Percentiles rank a stretch among this genome's conserved stretches.
Conservation (phyloP, 2,329 filamentous ascomycete species). For the Drechslera avenae region DNA sequence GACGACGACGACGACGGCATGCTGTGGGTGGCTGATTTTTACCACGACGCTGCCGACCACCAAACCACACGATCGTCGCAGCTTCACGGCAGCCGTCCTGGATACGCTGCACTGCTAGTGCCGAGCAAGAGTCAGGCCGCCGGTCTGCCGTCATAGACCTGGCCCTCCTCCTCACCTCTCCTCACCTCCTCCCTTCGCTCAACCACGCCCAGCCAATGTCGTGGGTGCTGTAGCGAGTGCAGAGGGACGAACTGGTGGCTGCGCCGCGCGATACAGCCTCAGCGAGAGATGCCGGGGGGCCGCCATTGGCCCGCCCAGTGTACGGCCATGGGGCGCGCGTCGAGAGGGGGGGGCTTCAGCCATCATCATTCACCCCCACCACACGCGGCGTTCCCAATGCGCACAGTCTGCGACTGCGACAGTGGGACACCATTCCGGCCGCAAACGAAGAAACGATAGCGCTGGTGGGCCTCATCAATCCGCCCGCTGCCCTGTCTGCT, state of each 20-base stretch:
- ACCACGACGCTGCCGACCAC: not conserved
- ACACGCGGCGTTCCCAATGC: slow-evolving; percentile 7
- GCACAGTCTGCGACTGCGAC: slow-evolving; percentile 10
- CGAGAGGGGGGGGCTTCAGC: slow-evolving; percentile 18
- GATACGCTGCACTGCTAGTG: too few species aligned
- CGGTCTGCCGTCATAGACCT: too few species aligned
- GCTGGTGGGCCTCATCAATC: slow-evolving; percentile 27
- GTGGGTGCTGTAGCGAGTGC: too few species aligned
- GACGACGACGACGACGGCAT: not conserved
- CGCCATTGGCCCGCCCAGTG: slow-evolving; percentile 8
- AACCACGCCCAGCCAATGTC: too few species aligned
- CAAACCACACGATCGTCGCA: slow-evolving; percentile 1
- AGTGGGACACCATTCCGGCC: slow-evolving; percentile 22
- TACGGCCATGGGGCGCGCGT: slow-evolving; percentile 10
- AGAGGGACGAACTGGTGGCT: not conserved
- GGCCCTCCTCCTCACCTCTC: too few species aligned
- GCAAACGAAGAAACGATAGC: slow-evolving; percentile 30
- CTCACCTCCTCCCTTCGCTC: too few species aligned
- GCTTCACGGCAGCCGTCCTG: too few species aligned
- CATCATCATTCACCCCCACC: slow-evolving; percentile 13
- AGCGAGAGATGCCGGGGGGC: slow-evolving; percentile 9
- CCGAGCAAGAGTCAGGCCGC: not conserved
- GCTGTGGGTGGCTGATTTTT: slow-evolving; percentile 3
- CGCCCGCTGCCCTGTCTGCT: too few species aligned
- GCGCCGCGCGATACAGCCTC: slow-evolving; percentile 22